Base-by-base conservation (phyloP, 2,329 filamentous ascomycete species). In the Trichoderma atrobrunneum region DNA sequence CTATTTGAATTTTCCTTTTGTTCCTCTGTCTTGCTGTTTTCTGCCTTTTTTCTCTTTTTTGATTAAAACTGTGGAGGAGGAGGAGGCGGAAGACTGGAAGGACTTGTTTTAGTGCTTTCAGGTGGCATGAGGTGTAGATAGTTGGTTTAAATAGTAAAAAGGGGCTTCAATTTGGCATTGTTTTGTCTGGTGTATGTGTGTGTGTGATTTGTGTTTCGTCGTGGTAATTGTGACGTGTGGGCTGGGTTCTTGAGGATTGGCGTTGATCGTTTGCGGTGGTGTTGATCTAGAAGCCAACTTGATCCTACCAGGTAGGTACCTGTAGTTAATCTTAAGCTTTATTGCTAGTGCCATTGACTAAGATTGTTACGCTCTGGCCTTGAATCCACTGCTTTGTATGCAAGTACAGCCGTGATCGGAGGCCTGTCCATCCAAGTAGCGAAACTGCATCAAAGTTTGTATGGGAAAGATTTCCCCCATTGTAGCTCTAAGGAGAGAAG, bases 1-100 rank as follows among this genome's bases (percentile, higher is more conserved):
- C 57, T 69, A 51, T 39, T 69, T 48, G 65, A 39, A 60, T 69
- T 70, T 69, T 62, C 18, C 57, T 36, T 70, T 62, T 54, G 57
- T 70, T n/a, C 39, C 39, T 43, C 36, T 70, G 12, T 51, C 48
- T 54, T 54, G 30, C 51, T 69, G 8, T 34, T 21, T 34, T 14
- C n/a, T 26, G 48, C 32, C 32, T 54, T 57, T 57, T 65, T 32
- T 28, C 12, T 16, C 8, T 34, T 34, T 48, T 60, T 60, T 60
- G 57, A 60, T 32, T 60, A 34, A 21, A 32, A 6, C 12, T 60
- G 57, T 34, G 18, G 30, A 11, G 48, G 24, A 34, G 48, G 24
- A 34, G 32, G 43, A 32, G 30, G 30, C 32, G 30, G 16, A 32
- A 32, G 28, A 21, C n/a, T 34, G 28, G 57, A n/a, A 21, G 18